A percentile compares a stretch with the other conserved stretches of the same genome.
phyloP scores from a whole-genome alignment of 2,329 filamentous ascomycete species.

The Verticillium dahliae region DNA sequence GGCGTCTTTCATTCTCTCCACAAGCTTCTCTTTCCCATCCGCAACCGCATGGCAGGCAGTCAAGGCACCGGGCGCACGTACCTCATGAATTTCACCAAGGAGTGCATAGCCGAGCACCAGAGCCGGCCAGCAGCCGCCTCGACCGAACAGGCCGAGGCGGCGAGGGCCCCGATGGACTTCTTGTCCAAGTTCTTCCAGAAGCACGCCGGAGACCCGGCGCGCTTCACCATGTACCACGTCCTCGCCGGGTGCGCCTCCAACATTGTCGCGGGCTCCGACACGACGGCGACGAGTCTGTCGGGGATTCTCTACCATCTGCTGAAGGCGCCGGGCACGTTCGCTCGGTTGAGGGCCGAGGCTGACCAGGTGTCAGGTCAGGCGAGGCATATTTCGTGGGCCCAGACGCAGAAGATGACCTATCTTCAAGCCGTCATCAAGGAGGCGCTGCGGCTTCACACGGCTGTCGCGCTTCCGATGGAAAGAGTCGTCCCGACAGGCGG shows the following conservation, averaged over 20 bases:
- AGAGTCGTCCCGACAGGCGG: slow-evolving; percentile 38
- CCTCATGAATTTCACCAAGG: slow-evolving; percentile 17
- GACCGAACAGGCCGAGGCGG: slow-evolving; percentile 6
- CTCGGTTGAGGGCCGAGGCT: slow-evolving; percentile 40
- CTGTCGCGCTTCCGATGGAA: slow-evolving; percentile 39
- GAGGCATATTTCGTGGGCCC: slow-evolving; percentile 12
- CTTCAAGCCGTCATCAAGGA: slow-evolving; percentile 49
- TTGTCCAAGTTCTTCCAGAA: slow-evolving; percentile 19
- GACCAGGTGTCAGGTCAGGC: slow-evolving; percentile 20
- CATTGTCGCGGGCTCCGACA: slow-evolving; percentile 27
- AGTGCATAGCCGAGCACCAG: slow-evolving; percentile 10
- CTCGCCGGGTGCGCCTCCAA: slow-evolving; percentile 8
- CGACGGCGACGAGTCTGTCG: slow-evolving; percentile 28
- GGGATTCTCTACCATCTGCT: slow-evolving; percentile 44
- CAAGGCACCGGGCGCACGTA: slow-evolving; percentile 17
- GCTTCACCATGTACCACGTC: slow-evolving; percentile 24
- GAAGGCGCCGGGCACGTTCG: slow-evolving; percentile 37
- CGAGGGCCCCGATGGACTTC: slow-evolving; percentile 6
- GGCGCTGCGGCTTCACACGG: slow-evolving; percentile 42
- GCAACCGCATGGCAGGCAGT: slow-evolving; percentile 14
- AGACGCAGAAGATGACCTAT: slow-evolving; percentile 31
- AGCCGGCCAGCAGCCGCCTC: background rate
- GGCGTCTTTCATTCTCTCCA: slow-evolving; percentile 16
- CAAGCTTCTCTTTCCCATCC: slow-evolving; percentile 8
- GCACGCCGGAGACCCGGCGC: slow-evolving; percentile 30